Evolutionary conservation across 805 yeast genomes (phyloP).

Genomic region (Yarrowia deformans): DNA sequence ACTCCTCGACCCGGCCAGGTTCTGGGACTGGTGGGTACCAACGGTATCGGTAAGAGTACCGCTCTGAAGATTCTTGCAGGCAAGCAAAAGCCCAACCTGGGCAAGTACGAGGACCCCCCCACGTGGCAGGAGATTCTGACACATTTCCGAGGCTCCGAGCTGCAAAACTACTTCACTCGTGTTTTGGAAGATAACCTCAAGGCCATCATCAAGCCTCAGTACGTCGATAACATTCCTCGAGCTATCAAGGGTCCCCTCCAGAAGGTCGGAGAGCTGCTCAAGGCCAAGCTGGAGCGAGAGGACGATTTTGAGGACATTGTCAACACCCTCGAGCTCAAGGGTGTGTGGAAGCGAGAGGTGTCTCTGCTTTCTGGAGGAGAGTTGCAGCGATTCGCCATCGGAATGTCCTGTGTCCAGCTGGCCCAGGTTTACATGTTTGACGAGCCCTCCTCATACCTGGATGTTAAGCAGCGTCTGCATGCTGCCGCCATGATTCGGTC

Average conservation of each 20-base stretch:
- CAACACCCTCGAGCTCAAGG: constrained; percentile 73
- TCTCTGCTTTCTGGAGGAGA: constrained; percentile 96
- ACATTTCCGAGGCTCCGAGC: constrained; percentile 94
- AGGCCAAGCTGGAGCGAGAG: constrained; percentile 75
- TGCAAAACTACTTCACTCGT: constrained; percentile 94
- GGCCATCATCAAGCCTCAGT: constrained; percentile 98
- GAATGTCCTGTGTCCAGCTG: constrained; percentile 92
- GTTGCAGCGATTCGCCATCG: constrained; percentile 97
- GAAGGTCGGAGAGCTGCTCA: constrained; percentile 79
- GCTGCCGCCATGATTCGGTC: constrained; percentile 96
- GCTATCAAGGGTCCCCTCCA: constrained; percentile 92
- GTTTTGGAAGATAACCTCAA: constrained; percentile 91
- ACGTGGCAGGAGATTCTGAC: constrained; percentile 94
- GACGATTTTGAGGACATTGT: constrained; percentile 69
- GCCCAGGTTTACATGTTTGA: constrained; percentile 99
- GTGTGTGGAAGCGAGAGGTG: constrained; percentile 86
- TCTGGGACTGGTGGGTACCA: constrained; percentile 95
- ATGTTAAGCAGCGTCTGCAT: constrained; percentile 97
- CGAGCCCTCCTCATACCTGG: constrained; percentile 97
- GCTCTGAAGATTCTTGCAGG: constrained; percentile 97
- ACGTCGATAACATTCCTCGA: constrained; percentile 96
- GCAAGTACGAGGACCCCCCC: constrained; percentile 93
- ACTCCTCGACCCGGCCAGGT: constrained; percentile 99
- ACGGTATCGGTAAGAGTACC: constrained; percentile 98
- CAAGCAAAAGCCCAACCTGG: constrained; percentile 96